phyloP scores from a whole-genome alignment of 2,329 filamentous ascomycete species.

The Fusarium pseudograminearum region DNA sequence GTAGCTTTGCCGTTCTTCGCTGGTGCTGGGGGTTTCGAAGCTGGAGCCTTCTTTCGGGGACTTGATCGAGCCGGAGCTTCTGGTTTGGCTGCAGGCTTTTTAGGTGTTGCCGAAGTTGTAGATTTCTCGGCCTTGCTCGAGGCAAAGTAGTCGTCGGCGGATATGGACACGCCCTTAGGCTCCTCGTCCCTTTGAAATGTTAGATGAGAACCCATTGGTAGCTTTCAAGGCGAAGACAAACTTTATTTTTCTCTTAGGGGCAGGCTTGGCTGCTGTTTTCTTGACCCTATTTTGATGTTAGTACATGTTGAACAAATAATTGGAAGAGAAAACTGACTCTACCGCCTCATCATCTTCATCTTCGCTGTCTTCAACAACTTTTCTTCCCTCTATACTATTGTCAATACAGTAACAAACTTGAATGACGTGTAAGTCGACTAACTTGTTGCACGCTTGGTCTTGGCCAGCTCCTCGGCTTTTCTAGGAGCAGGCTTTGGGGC shows the following conservation, averaged over 20 bases:
- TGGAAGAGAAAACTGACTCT: constrained; percentile 57
- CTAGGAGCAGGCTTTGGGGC: constrained; percentile 62
- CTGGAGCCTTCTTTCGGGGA: constrained; percentile 60
- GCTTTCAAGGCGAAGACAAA: constrained; percentile 49
- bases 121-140: constrained; percentile 58
- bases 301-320: constrained; percentile 8
- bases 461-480: constrained; percentile 59
- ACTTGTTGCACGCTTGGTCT: constrained; percentile 61
- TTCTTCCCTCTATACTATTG: constrained; percentile 64
- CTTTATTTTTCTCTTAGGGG: constrained; percentile 67
- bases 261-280: constrained; percentile 63
- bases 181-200: constrained; percentile 53
- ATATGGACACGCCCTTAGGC: constrained; percentile 63
- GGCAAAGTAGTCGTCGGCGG: constrained; percentile 69
- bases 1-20: constrained; percentile 49
- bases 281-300: constrained; percentile 55
- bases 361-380: constrained; percentile 83
- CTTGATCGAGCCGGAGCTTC: constrained; percentile 65
- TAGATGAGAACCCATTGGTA: constrained; percentile 1
- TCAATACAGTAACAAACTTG: constrained; percentile 31
- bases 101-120: constrained; percentile 54
- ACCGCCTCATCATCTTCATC: constrained; percentile 75
- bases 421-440: constrained; percentile 41
- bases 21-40: constrained; percentile 48
- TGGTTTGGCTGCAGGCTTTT: constrained; percentile 57